phyloP scores from a whole-genome alignment of 805 yeast species.

The Cyberlindnera nakhonratchasimensis region DNA sequence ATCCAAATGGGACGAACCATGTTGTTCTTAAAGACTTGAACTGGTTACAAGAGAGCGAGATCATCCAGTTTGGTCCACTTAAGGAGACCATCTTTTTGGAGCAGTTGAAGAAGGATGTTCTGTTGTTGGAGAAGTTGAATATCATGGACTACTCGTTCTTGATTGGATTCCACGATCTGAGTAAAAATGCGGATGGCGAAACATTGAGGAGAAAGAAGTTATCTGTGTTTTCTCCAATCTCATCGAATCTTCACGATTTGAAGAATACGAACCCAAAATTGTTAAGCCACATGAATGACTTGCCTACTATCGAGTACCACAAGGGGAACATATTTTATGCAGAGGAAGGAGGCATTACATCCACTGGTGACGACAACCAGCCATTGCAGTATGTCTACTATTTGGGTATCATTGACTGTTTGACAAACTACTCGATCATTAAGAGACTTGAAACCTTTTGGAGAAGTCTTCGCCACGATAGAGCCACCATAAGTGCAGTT shows the following conservation, averaged over 20 bases:
- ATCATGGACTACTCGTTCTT: constrained; percentile 95
- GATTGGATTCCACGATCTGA: constrained; percentile 81
- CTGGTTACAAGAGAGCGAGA: constrained; percentile 68
- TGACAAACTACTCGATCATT: constrained; percentile 71
- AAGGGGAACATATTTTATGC: constrained; percentile 61
- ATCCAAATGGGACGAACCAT: constrained; percentile 31
- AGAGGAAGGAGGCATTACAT: constrained; percentile 81
- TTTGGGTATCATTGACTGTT: constrained; percentile 90
- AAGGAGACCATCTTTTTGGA: constrained; percentile 56
- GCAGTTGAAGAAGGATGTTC: constrained; percentile 76
- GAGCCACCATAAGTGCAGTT: constrained; percentile 76
- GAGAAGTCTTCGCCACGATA: constrained; percentile 66
- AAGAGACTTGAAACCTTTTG: constrained; percentile 84
- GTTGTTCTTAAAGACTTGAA: constrained; percentile 81
- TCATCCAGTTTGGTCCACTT: constrained; percentile 71
- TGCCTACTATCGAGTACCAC: constrained; percentile 42
- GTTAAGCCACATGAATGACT: constrained; percentile 38
- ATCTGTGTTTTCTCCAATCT: constrained; percentile 31
- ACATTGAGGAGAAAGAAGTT: constrained; percentile 34
- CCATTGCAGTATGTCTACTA: constrained; percentile 74
- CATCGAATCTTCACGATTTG: constrained; percentile 29
- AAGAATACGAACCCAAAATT: constrained; percentile 45
- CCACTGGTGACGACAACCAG: constrained; percentile 55
- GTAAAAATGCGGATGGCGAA: constrained; percentile 45
- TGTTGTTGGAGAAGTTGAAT: constrained; percentile 65